phyloP scores from a whole-genome alignment of 2,329 filamentous ascomycete species.

The Juglanconis oblonga region DNA sequence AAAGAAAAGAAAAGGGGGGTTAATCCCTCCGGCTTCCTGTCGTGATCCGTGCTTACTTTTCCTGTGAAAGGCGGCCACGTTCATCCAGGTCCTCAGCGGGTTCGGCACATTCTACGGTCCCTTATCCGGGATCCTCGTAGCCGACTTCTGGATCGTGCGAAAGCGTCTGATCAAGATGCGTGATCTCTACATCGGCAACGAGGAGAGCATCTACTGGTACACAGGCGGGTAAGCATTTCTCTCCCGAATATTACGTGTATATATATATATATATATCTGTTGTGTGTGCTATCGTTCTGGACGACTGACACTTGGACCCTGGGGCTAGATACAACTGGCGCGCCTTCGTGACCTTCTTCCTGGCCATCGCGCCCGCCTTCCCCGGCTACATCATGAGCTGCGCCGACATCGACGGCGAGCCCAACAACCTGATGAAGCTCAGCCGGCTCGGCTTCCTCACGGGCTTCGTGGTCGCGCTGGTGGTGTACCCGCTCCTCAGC shows the following conservation, averaged over 20 bases:
- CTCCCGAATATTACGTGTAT: no score
- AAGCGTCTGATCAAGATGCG: conserved; percentile 20
- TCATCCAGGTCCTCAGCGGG: conserved; percentile 19
- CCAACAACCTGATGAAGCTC: conserved; percentile 10
- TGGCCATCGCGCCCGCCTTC: conserved; percentile 8
- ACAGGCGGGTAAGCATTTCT: background rate
- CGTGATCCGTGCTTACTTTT: background rate
- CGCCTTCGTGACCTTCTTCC: conserved; percentile 16
- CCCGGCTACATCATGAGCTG: conserved; percentile 13
- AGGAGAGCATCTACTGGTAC: conserved; percentile 23
- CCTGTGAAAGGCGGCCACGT: conserved; percentile 1
- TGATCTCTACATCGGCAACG: conserved; percentile 20
- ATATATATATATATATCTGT: no score
- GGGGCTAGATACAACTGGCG: conserved; percentile 17
- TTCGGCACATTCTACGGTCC: conserved; percentile 23
- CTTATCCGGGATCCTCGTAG: conserved; percentile 19
- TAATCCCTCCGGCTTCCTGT: no score
- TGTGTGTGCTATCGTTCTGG: no score
- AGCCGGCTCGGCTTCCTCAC: conserved; percentile 7
- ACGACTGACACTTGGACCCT: background rate
- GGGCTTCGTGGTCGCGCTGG: conserved; percentile 2
- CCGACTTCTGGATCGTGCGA: conserved; percentile 22
- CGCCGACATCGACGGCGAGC: conserved; percentile 3
- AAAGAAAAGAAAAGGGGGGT: no score
- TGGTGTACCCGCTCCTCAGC: conserved; percentile 3